phyloP scores from a whole-genome alignment of 78 protist genomes.

The Cavenderia fasciculata region DNA sequence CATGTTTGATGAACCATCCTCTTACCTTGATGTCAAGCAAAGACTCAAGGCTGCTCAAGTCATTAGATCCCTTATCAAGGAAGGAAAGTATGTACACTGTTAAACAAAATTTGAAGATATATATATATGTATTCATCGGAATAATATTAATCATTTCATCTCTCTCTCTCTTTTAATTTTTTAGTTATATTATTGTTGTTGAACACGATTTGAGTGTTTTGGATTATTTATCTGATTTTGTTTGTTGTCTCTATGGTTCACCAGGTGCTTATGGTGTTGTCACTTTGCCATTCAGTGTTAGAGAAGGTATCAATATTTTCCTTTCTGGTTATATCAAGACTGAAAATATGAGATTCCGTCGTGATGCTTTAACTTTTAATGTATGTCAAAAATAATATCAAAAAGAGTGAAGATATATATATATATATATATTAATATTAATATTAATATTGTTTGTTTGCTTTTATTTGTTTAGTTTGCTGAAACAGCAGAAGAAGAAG shows the following conservation, averaged over 20 bases:
- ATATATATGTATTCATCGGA: no score
- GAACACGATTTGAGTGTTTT: constrained; percentile 99
- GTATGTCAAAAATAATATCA: no score
- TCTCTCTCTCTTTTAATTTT: neutral
- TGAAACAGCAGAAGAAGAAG: constrained; percentile 86
- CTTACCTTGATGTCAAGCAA: constrained; percentile 99
- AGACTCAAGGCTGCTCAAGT: constrained; percentile 97
- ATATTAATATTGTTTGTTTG: no score
- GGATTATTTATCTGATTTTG: constrained; percentile 99
- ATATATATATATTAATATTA: no score
- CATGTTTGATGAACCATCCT: constrained; percentile 99
- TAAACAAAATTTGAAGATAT: no score
- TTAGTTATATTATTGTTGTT: constrained; percentile 94
- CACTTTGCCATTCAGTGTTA: constrained; percentile 98
- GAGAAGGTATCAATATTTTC: constrained; percentile 99
- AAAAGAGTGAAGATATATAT: no score
- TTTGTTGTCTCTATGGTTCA: constrained; percentile 98
- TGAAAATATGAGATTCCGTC: constrained; percentile 99
- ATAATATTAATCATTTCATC: no score
- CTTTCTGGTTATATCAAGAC: constrained; percentile 99
- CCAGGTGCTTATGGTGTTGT: constrained; percentile 99
- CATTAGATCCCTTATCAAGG: constrained; percentile 92
- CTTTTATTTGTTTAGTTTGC: no score
- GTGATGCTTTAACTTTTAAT: constrained; percentile 87
- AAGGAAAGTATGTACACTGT: constrained; percentile 50